Base-by-base conservation (phyloP, 352 stramenopile genomes). In the Saprolegnia diclina region DNA sequence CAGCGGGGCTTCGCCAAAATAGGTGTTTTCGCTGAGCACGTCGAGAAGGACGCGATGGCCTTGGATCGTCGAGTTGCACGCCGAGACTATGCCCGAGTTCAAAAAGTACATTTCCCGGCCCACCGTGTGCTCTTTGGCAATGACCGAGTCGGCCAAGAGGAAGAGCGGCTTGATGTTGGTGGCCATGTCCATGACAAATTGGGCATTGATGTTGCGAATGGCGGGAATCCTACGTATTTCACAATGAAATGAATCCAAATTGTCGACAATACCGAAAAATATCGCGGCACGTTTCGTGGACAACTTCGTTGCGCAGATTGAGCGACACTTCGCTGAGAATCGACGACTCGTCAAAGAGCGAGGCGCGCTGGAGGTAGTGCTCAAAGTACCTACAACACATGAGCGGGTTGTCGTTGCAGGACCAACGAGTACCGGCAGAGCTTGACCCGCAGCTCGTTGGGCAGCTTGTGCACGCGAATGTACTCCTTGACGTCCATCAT, bases 131-230 rank as follows among this genome's bases (percentile, higher is more conserved):
- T 92, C 82, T 29, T 77, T 73, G 10, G 82, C 84, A 4, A 92
- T 74, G 4, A 91, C 64, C 32, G 90, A 83, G 19, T 83, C 84
- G 37, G 82, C 78, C 0, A 91, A 77, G 0, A 82, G 79, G 35
- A 92, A 89, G 14, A 91, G 63, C 7, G 82, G 84, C 65, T 92
- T 91, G 75, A 92, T 92, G 37, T 84, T 90, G 78, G 91, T 90
- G 0, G 80, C 82, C 84, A 92, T 90, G 55, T 92, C 84, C 71
- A 92, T 78, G 18, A 92, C 81, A 46, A 92, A 91, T 52, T 91
- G 82, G 0, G 79, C 56, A 19, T 83, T 91, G 5, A 92, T 72
- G 5, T 75, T 74, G 55, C 88, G 75, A 48, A 92, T 84, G 1
- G 79, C 82, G 0, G 82, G 82, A 35, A 92, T 91, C n/a, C 74